Conservation (phyloP, 1,284 basidiomycete species). For the Ustilago hordei region DNA sequence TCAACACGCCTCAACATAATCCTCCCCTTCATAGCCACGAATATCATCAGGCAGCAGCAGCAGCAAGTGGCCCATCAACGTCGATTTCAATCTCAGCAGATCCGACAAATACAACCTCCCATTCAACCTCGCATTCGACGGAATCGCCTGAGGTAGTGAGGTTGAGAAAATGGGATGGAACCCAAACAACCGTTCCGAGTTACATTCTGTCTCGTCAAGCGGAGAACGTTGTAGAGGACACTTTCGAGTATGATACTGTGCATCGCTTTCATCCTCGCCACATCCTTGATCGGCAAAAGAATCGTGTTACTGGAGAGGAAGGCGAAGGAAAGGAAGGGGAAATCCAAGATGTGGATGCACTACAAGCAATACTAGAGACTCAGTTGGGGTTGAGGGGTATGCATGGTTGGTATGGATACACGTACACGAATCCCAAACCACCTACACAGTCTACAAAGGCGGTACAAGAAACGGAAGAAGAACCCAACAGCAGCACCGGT, state of each 20-base stretch:
- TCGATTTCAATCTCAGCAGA: background rate
- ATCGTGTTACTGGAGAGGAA: background rate
- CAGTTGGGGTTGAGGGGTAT: conserved; percentile 20
- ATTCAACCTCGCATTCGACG: background rate
- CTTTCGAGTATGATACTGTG: conserved; percentile 25
- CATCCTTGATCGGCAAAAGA: background rate
- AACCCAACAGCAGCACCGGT: too few relatives aligned
- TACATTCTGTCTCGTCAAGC: conserved; percentile 16
- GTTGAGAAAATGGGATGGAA: conserved; percentile 39
- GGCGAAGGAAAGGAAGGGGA: background rate
- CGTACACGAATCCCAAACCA: conserved; percentile 10
- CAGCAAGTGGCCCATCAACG: background rate
- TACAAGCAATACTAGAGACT: conserved; percentile 15
- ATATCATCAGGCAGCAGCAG: conserved; percentile 1
- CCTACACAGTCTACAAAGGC: too few relatives aligned
- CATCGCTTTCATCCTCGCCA: conserved; percentile 1
- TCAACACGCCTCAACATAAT: background rate
- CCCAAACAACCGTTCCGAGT: conserved; percentile 2
- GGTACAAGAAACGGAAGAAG: too few relatives aligned
- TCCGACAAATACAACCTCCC: background rate
- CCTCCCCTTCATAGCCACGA: background rate
- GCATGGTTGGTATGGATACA: conserved; percentile 36
- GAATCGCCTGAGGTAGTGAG: conserved; percentile 1
- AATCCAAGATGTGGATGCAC: conserved; percentile 3
- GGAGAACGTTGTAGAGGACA: conserved; percentile 12